A percentile compares a stretch with the other conserved stretches of the same genome.
Conservation (phyloP, 768 basidiomycete genomes). For the Pisolithus marmoratus region DNA sequence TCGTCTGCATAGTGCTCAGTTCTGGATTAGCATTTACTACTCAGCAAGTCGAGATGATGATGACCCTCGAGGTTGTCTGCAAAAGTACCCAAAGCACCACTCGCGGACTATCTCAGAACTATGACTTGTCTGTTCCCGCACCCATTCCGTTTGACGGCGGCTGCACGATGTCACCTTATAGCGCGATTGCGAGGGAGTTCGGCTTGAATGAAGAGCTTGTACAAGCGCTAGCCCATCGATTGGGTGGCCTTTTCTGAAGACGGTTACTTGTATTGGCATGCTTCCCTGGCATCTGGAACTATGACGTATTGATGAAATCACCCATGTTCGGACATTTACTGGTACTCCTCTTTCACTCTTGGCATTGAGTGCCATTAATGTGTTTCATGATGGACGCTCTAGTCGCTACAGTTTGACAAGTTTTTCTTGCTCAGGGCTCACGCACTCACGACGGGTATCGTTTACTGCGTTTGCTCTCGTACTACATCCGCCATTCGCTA, state of each 20-base stretch:
- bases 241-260: conserved; percentile 27
- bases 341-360: background rate
- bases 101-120: conserved; percentile 5
- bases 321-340: conserved; percentile 1
- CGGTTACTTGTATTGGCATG: background rate
- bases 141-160: conserved; percentile 18
- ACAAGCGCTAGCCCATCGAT: conserved; percentile 59
- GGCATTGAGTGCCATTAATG: conserved; percentile 25
- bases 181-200: conserved; percentile 65
- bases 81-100: conserved; percentile 12
- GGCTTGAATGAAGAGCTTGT: conserved; percentile 67
- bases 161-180: conserved; percentile 26
- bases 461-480: conserved; percentile 12
- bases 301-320: conserved; percentile 16
- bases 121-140: conserved; percentile 7
- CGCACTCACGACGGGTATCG: conserved; percentile 9
- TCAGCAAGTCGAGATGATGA: conserved; percentile 49
- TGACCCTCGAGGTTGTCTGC: conserved; percentile 36
- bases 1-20: background rate
- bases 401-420: background rate
- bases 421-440: conserved; percentile 4
- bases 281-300: conserved; percentile 3
- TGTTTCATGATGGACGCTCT: conserved; percentile 20
- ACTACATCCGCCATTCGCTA: conserved; percentile 15
- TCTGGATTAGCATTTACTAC: conserved; percentile 51